Evolutionary conservation across 495 filamentous ascomycete species (phyloP).

Genomic region (Xylaria curta): DNA sequence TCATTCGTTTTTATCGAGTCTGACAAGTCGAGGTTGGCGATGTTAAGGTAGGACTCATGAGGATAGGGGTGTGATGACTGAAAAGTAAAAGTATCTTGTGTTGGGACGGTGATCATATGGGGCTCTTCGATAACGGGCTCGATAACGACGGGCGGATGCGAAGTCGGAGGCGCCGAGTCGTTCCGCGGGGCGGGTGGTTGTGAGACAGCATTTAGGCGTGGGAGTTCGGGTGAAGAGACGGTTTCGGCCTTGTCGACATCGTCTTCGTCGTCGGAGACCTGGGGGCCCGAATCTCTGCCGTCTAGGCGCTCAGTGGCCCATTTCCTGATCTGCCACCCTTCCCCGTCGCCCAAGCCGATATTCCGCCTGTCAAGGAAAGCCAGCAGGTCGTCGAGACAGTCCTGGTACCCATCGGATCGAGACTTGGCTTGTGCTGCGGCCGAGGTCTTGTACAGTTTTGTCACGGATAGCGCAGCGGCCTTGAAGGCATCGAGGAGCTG

Average conservation of each 20-base stretch:
- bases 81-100: slow-evolving; percentile 70
- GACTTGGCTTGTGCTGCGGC: slow-evolving; percentile 76
- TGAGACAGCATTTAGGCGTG: slow-evolving; percentile 57
- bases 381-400: slow-evolving; percentile 89
- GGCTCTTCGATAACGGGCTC: slow-evolving; percentile 40
- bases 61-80: slow-evolving; percentile 72
- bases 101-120: slow-evolving; percentile 44
- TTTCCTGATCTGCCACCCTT: slow-evolving; percentile 79
- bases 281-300: slow-evolving; percentile 54
- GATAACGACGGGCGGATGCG: slow-evolving; percentile 37
- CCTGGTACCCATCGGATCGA: slow-evolving; percentile 83
- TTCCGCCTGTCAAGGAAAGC: slow-evolving; percentile 82
- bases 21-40: slow-evolving; percentile 58
- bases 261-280: slow-evolving; percentile 74
- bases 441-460: slow-evolving; percentile 93
- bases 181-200: slow-evolving; percentile 43
- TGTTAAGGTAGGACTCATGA: slow-evolving; percentile 70
- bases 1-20: slow-evolving; percentile 45
- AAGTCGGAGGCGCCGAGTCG: slow-evolving; percentile 47
- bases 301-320: slow-evolving; percentile 85
- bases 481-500: slow-evolving; percentile 89
- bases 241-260: slow-evolving; percentile 65
- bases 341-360: slow-evolving; percentile 76
- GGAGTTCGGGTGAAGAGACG: slow-evolving; percentile 65
- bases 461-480: slow-evolving; percentile 90